These are phyloP conservation scores for Exophiala alcalophila DNA, from an alignment of 2,329 filamentous ascomycete genomes.

Conservation along the genomic window DNA sequence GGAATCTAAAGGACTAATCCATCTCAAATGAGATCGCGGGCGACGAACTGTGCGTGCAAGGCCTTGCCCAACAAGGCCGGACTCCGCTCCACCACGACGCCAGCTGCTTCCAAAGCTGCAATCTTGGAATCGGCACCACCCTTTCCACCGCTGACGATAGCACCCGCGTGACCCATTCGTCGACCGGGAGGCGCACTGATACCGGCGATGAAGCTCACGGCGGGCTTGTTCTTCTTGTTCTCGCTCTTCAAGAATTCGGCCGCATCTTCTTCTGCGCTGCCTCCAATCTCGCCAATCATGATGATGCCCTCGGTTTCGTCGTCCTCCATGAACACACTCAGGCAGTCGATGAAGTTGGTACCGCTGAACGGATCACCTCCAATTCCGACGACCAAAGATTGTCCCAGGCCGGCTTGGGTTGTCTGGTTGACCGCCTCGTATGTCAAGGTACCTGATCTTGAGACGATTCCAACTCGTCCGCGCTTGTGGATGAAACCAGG, in stretches of 20 bases:
- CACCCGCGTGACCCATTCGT: slow-evolving; percentile 98
- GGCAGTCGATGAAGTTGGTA: slow-evolving; percentile 99
- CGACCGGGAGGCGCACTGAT: slow-evolving; percentile 95
- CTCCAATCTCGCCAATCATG: slow-evolving; percentile 99
- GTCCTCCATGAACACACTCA: slow-evolving; percentile 94
- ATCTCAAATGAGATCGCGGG: slow-evolving; percentile 82
- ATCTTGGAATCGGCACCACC: slow-evolving; percentile 99
- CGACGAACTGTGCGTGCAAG: slow-evolving; percentile 91
- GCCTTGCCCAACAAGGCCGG: slow-evolving; percentile 90
- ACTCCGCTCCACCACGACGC: slow-evolving; percentile 93
- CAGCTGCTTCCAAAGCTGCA: slow-evolving; percentile 83
- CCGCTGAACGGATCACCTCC: slow-evolving; percentile 98
- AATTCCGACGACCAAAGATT: slow-evolving; percentile 97
- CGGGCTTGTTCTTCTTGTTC: slow-evolving; percentile 93
- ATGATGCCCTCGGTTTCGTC: slow-evolving; percentile 98
- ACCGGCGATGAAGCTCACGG: slow-evolving; percentile 96
- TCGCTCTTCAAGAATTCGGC: slow-evolving; percentile 91
- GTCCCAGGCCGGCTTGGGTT: slow-evolving; percentile 90
- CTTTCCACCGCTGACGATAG: slow-evolving; percentile 96
- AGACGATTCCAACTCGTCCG: slow-evolving; percentile 97
- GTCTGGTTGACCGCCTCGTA: slow-evolving; percentile 99
- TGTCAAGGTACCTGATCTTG: slow-evolving; percentile 93
- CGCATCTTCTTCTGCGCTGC: slow-evolving; percentile 94
- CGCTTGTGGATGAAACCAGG: slow-evolving; percentile 99
- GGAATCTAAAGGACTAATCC: slow-evolving; percentile 1